Percentiles rank a stretch among this genome's conserved stretches.
These are phyloP conservation scores for Xylariomycetidae sp. DNA, from an alignment of 2,329 filamentous ascomycete species.

Conservation along the genomic window DNA sequence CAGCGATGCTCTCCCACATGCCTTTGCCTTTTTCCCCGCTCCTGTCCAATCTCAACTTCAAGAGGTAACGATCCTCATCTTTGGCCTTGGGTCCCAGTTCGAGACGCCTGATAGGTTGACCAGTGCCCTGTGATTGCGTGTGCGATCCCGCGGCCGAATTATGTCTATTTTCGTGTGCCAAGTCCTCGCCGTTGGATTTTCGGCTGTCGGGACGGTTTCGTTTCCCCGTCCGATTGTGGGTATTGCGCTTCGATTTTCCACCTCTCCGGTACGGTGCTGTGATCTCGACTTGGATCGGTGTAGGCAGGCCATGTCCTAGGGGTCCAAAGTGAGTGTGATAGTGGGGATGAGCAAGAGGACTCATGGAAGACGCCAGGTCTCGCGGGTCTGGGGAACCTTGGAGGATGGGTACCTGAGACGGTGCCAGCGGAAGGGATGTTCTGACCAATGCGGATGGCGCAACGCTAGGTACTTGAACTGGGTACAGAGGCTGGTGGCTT, in stretches of 20 bases:
- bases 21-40: constrained; percentile 52
- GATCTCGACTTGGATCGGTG: background rate
- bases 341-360: too few relatives aligned
- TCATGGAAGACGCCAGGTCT: constrained; percentile 14
- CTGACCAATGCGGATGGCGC: constrained; percentile 20
- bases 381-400: constrained; percentile 15
- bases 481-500: constrained; percentile 19
- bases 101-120: constrained; percentile 40
- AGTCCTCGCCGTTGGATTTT: constrained; percentile 14
- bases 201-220: background rate
- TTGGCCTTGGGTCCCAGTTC: constrained; percentile 35
- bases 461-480: constrained; percentile 10
- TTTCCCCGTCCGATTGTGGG: too few relatives aligned
- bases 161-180: constrained; percentile 29
- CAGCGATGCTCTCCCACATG: constrained; percentile 53
- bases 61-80: too few relatives aligned
- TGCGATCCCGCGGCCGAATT: background rate
- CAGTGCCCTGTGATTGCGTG: constrained; percentile 42
- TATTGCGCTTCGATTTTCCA: too few relatives aligned
- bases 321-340: background rate
- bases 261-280: too few relatives aligned
- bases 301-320: background rate
- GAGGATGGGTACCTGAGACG: constrained; percentile 17
- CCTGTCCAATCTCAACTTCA: too few relatives aligned
- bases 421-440: constrained; percentile 7